Percentiles rank a stretch among this genome's conserved stretches.
Conservation (phyloP, 306 rosid genomes). For the Psophocarpus tetragonolobus region DNA sequence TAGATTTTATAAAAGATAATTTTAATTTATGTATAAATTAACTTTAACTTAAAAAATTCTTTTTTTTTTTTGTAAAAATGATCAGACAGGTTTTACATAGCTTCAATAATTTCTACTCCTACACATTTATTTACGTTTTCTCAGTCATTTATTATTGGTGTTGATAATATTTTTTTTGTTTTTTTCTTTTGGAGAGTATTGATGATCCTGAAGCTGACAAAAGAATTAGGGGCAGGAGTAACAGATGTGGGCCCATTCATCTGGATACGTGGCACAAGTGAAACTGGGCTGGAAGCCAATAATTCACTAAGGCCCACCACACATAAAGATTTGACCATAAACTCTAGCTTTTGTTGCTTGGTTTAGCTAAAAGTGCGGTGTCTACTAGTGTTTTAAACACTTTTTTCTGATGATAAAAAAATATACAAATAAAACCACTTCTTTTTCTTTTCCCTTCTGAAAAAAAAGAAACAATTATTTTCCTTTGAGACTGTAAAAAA, state of each 20-base stretch:
- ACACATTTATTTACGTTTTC: background rate
- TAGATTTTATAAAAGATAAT: no score
- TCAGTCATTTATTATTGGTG: background rate
- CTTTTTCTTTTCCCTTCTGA: background rate
- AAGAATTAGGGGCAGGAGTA: background rate
- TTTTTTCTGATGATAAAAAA: background rate
- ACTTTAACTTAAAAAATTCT: no score
- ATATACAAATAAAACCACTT: background rate
- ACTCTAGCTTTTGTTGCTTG: constrained; percentile 7
- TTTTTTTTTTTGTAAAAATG: no score
- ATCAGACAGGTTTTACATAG: no score
- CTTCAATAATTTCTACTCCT: no score
- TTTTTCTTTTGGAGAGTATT: background rate
- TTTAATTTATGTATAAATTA: no score
- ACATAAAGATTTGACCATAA: constrained; percentile 50
- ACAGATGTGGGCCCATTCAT: constrained; percentile 35
- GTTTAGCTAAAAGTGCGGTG: background rate
- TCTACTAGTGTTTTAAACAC: constrained; percentile 22
- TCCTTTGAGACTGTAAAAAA: background rate
- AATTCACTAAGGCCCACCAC: constrained; percentile 48
- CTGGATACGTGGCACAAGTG: constrained; percentile 64
- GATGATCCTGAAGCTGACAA: constrained; percentile 1
- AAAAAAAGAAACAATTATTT: background rate
- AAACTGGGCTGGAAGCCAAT: constrained; percentile 58
- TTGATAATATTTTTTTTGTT: background rate